Evolutionary conservation across 176 grass and related monocot genomes (phyloP), one percentile per base, ranked within the genome.

Genomic region (Puya raimondii): DNA sequence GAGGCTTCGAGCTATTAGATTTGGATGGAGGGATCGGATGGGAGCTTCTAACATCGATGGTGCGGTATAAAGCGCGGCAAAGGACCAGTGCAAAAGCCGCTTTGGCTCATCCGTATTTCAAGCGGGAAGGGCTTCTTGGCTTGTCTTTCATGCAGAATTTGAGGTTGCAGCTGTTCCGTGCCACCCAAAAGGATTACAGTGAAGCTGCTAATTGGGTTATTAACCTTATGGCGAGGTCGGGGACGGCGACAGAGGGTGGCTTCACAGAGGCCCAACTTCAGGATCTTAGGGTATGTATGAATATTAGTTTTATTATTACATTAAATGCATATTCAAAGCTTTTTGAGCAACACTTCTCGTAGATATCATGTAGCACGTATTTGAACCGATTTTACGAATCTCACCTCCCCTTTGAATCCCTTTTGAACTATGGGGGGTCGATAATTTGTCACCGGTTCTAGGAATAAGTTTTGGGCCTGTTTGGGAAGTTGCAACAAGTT

Each of bases 201-300:
- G 94, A 99, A 74, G 75, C 85, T 7, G 89, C 85, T 53, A 86
- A 91, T 3, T 99, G 89, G 94, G 53, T 99, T 48, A 14, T 86
- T 3, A 64, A 86, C 20, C 85, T 88, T 21, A 99, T 99, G 94
- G 94, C 94, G 14, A 90, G 67, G 51, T 90, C 86, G 20, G 94
- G 94, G 71, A 93, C 94, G n/a, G 78, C 87, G 69, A 53, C 72
- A 1, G 84, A n/a, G 10, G 94, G 94, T 2, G 94, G 94, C n/a
- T 99, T 99, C 77, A 99, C 94, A n/a, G 94, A 99, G 80, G 89
- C 94, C 20, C 94, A 99, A 9, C 94, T 99, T 59, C 89, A 93
- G 73, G 85, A 99, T 48, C 84, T 99, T 63, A 80, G 85, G 84
- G 94, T 93, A 84, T 48, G 87, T 69, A 48, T n/a, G 42, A 42